Base-by-base conservation (phyloP, 352 stramenopile species). In the Phytophthora macrochlamydospora region DNA sequence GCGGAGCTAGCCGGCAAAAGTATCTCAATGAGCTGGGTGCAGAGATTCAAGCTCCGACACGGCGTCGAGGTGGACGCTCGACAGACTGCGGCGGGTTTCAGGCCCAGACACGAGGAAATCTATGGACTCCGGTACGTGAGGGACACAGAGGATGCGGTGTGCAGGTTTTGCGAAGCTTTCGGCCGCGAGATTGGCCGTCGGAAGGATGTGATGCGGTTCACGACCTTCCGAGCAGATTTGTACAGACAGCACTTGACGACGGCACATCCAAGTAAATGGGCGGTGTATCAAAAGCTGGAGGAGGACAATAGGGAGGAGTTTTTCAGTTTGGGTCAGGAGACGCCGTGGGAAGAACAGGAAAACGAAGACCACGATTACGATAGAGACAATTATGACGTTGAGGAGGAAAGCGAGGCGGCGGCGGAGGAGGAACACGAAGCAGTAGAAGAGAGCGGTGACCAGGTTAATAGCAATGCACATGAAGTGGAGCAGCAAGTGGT, bases 201-300 rank as follows among this genome's bases (percentile, higher is more conserved):
- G 45, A 35, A 31, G 45, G 28, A 35, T 4, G 28, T 51, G 7
- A 5, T 7, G 18, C 28, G 28, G n/a, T 51, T 35, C 45, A 51
- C 18, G 18, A 51, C 45, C 5, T 51, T 51, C 24, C 45, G 45
- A 3, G 28, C 45, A 32, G 45, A 51, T 13, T 13, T 51, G 45
- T 51, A 51, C 14, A 31, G 45, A 51, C 45, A 51, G 45, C 45
- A 51, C 28, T 33, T 51, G n/a, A 51, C 7, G 5, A 31, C 28
- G 7, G 45, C 28, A 4, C 45, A 51, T 51, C 45, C 45, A 24
- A 31, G 14, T 3, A 51, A 33, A 13, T 51, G 45, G 45, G n/a
- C 11, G 6, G 24, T 12, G 28, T 51, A 35, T 13, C 14, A 33
- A 24, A 31, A 12, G 6, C 2, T 51, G 28, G 14, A 4, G 14